Evolutionary conservation across 352 stramenopile species (phyloP), one percentile per base, ranked within the genome.

Genomic region (Globisporangium carolinianum): DNA sequence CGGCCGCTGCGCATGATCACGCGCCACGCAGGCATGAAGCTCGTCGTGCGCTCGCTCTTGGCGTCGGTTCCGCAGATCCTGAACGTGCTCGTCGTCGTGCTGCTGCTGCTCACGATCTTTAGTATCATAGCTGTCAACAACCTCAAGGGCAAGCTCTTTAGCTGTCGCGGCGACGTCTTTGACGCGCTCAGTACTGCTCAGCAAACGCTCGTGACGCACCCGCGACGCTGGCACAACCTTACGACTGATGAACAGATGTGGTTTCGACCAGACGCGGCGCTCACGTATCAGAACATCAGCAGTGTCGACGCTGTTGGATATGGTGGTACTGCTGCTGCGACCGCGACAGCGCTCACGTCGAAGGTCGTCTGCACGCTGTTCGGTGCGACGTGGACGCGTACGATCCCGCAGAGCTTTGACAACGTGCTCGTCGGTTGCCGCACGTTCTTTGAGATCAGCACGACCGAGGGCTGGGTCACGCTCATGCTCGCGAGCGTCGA

Each of bases 41-140:
- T 97, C 5, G 83, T 96, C 6, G 83, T 98, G 11, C 94, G 87
- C 59, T 87, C 86, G 0, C 62, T 96, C 15, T 75, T 96, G 17
- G 65, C 74, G 12, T 76, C 81, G 24, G 86, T 96, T 18, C 87
- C 85, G 8, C 73, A 84, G 57, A 91, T 95, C 45, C 60, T 90
- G 38, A 95, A 95, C 55, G 81, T 95, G 6, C 58, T 89, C 57
- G 75, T 94, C 9, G 52, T 89, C 3, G 71, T 88, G 47, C 68
- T 98, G 10, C 87, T 94, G 43, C 61, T 91, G 32, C 61, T 97
- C 11, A 72, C 95, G 18, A 91, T 97, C 52, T 97, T 98, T 67
- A 90, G 84, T 57, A 96, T 97, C 55, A 75, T 97, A 52, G 84
- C 85, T 7, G 87, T 97, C 0, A 94, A 86, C 49, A 97, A 97